Percentiles rank a stretch among this genome's conserved stretches.
phyloP scores from a whole-genome alignment of 106 monocot species.

The Posidonia australis region DNA sequence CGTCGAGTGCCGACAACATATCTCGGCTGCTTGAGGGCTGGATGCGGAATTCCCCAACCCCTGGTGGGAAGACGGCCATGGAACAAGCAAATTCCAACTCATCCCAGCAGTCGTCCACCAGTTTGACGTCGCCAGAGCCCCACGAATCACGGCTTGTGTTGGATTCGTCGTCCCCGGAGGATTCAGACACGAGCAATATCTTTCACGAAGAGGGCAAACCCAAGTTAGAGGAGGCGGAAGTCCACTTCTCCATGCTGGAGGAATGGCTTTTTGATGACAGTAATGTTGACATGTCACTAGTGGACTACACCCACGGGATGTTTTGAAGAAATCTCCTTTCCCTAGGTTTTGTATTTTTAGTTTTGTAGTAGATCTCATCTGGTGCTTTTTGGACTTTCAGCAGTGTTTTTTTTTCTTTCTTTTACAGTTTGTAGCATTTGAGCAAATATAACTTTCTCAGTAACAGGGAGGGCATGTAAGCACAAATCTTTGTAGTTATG shows the following conservation, averaged over 20 bases:
- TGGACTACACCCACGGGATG: background rate
- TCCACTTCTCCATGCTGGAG: slow-evolving; percentile 20
- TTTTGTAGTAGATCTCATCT: too few species aligned
- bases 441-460: too few species aligned
- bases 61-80: too few species aligned
- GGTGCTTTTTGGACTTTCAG: too few species aligned
- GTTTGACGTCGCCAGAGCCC: too few species aligned
- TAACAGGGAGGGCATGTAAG: too few species aligned
- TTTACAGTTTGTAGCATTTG: too few species aligned
- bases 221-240: too few species aligned
- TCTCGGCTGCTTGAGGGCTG: slow-evolving; percentile 21
- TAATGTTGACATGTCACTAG: background rate
- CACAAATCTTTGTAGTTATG: too few species aligned
- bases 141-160: background rate
- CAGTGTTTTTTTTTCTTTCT: too few species aligned
- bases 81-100: background rate
- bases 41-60: background rate
- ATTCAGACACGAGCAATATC: background rate
- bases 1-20: slow-evolving; percentile 20
- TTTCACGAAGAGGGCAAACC: too few species aligned
- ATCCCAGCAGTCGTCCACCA: slow-evolving; percentile 11
- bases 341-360: too few species aligned
- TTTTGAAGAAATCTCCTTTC: background rate
- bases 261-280: slow-evolving; percentile 35
- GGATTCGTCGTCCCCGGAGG: slow-evolving; percentile 3